phyloP scores from a whole-genome alignment of 805 yeast genomes.

The Metschnikowia matae region DNA sequence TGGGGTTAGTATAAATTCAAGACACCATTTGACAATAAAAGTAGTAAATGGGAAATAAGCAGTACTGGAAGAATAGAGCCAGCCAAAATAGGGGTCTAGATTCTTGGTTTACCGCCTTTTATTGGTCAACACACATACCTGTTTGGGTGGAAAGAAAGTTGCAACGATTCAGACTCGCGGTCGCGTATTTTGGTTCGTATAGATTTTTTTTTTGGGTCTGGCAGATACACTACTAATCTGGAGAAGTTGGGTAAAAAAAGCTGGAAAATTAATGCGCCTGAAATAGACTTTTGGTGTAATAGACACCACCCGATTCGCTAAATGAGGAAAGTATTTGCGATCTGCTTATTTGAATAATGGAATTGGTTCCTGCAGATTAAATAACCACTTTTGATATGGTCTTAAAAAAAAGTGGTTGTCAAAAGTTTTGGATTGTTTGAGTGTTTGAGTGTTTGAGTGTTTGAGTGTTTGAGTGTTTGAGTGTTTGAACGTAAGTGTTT shows the following conservation, averaged over 20 bases:
- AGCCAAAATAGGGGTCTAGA: background rate
- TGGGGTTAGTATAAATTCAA: constrained; percentile 7
- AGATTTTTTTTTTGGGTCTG: constrained; percentile 9
- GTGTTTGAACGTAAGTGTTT: too few species aligned
- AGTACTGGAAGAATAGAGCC: background rate
- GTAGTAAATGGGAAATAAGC: too few species aligned
- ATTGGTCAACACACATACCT: constrained; percentile 1
- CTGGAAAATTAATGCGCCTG: background rate
- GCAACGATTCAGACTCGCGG: constrained; percentile 1
- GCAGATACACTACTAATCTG: constrained; percentile 11
- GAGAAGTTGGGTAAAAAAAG: constrained; percentile 7
- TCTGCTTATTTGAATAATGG: too few species aligned
- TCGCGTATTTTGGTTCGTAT: constrained; percentile 1
- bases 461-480: too few species aligned
- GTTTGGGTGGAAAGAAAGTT: constrained; percentile 2
- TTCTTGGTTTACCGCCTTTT: background rate
- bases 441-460: too few species aligned
- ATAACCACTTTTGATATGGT: too few species aligned
- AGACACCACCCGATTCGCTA: background rate
- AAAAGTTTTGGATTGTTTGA: too few species aligned
- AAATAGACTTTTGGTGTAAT: background rate
- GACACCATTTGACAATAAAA: background rate
- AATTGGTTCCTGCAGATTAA: too few species aligned
- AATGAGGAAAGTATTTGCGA: too few species aligned
- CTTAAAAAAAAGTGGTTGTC: too few species aligned